These are phyloP conservation scores for Meyerozyma smithsonii DNA, from an alignment of 1,139 yeast genomes.

Conservation along the genomic window DNA sequence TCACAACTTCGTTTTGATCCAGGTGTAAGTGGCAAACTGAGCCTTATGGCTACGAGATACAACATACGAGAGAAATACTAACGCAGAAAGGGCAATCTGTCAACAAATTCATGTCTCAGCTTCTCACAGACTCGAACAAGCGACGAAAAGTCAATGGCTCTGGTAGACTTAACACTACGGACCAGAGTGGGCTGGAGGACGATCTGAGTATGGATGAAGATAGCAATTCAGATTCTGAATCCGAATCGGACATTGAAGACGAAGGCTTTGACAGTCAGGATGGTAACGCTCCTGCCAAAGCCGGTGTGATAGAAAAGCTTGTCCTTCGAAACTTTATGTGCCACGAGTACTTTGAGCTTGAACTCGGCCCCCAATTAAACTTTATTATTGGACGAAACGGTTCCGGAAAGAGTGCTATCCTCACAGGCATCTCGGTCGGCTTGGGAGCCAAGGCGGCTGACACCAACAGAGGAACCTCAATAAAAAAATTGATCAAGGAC, in stretches of 20 bases:
- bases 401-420: conserved; percentile 88
- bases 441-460: conserved; percentile 93
- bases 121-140: conserved; percentile 9
- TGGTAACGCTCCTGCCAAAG: conserved; percentile 28
- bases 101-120: conserved; percentile 13
- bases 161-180: conserved; percentile 1
- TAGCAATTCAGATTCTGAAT: not conserved
- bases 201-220: conserved; percentile 3
- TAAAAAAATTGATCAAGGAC: conserved; percentile 70
- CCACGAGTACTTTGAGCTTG: conserved; percentile 74
- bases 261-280: not conserved
- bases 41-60: not conserved
- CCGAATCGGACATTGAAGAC: not conserved
- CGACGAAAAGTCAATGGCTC: conserved; percentile 6
- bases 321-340: conserved; percentile 70
- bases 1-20: not conserved
- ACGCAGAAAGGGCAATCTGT: conserved; percentile 12
- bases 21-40: not conserved
- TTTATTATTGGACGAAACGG: conserved; percentile 95
- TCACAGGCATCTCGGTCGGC: conserved; percentile 88
- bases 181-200: conserved; percentile 3
- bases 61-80: not conserved
- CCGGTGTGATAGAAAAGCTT: conserved; percentile 56
- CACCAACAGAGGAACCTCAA: conserved; percentile 76
- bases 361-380: conserved; percentile 79